A percentile compares a stretch with the other conserved stretches of the same genome.
These are phyloP conservation scores for Adiantum capillusveneris DNA, from an alignment of 75 land plant genomes.

Conservation along the genomic window DNA sequence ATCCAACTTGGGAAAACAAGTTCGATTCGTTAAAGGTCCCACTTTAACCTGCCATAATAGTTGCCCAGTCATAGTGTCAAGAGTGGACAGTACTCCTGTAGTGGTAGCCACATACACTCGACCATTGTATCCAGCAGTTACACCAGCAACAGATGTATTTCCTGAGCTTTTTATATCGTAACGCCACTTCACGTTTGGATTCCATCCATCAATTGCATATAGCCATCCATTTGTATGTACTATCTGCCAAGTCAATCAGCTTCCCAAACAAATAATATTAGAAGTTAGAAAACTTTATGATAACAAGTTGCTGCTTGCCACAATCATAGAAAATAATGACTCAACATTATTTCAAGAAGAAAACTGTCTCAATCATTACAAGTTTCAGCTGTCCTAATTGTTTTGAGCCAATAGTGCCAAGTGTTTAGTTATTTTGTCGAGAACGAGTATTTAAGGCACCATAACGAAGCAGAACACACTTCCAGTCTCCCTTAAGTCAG, in stretches of 20 bases:
- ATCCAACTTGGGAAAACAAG: slow-evolving; percentile 4
- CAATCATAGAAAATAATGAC: background rate
- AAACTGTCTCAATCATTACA: too few relatives aligned
- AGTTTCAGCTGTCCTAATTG: too few relatives aligned
- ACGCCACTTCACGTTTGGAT: slow-evolving; percentile 4
- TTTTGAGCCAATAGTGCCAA: too few relatives aligned
- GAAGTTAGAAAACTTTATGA: too few relatives aligned
- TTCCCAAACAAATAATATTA: background rate
- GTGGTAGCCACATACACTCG: slow-evolving; percentile 4
- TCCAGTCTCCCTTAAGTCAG: too few relatives aligned
- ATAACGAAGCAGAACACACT: too few relatives aligned
- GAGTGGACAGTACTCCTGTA: background rate
- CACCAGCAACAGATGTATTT: slow-evolving; percentile 2
- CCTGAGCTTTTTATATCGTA: background rate
- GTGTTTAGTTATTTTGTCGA: too few relatives aligned
- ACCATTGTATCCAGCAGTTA: slow-evolving; percentile 8
- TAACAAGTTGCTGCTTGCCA: too few relatives aligned
- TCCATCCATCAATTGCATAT: slow-evolving; percentile 3
- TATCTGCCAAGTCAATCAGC: background rate
- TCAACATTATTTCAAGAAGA: too few relatives aligned
- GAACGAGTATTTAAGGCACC: too few relatives aligned
- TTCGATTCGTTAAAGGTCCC: slow-evolving; percentile 3
- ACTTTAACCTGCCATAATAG: background rate
- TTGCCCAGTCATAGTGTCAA: background rate
- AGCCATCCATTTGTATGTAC: slow-evolving; percentile 5